A percentile compares a stretch with the other conserved stretches of the same genome.
Conservation (phyloP, 768 basidiomycete genomes). For the Leccinum sublutescens region DNA sequence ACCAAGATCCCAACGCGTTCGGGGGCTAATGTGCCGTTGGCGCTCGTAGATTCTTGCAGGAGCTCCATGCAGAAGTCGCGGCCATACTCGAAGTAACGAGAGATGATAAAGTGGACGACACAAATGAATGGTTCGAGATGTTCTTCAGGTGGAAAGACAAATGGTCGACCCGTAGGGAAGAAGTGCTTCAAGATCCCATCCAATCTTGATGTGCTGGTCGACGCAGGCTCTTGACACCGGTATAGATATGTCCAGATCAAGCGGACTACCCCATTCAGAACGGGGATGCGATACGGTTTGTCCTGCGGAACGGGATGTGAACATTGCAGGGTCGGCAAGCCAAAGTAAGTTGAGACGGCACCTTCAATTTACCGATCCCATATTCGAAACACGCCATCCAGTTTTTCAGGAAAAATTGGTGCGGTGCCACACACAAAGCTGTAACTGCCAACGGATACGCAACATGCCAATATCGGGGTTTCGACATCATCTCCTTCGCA, state of each 20-base stretch:
- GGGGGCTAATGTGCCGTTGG: conserved; percentile 52
- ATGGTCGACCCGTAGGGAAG: conserved; percentile 68
- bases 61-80: conserved; percentile 78
- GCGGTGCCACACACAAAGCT: conserved; percentile 82
- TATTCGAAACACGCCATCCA: conserved; percentile 76
- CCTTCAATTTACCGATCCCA: conserved; percentile 78
- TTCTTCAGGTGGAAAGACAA: conserved; percentile 67
- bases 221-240: conserved; percentile 81
- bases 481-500: conserved; percentile 80
- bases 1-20: conserved; percentile 75
- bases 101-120: conserved; percentile 79
- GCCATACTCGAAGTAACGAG: conserved; percentile 83
- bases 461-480: conserved; percentile 85
- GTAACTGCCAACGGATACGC: conserved; percentile 86
- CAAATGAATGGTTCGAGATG: conserved; percentile 74
- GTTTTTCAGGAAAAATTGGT: conserved; percentile 78
- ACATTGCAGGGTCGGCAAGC: conserved; percentile 2
- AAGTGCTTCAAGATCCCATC: conserved; percentile 73
- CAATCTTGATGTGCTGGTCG: conserved; percentile 77
- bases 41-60: conserved; percentile 62
- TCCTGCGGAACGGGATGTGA: conserved; percentile 50
- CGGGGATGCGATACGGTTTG: conserved; percentile 61
- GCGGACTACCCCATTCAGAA: conserved; percentile 81
- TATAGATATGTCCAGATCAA: conserved; percentile 95
- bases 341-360: conserved; percentile 27